These are phyloP conservation scores for Phytophthora pluvialis DNA, from an alignment of 352 stramenopile species.

Conservation along the genomic window DNA sequence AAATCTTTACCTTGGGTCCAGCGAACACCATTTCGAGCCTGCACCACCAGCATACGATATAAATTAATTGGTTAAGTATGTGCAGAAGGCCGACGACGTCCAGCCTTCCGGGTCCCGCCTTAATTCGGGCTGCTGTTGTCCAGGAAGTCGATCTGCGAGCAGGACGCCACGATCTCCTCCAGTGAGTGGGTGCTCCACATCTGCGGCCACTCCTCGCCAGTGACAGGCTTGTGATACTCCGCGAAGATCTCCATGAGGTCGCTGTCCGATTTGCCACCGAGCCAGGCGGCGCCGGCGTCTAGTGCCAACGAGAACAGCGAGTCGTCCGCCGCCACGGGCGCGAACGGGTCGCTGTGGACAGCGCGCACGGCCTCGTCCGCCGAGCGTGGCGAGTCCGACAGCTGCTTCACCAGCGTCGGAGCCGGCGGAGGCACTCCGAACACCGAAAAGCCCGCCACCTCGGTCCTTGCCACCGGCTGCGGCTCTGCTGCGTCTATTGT, in stretches of 20 bases:
- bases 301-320: slow-evolving; percentile 34
- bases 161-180: slow-evolving; percentile 39
- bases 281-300: slow-evolving; percentile 22
- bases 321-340: slow-evolving; percentile 24
- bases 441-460: slow-evolving; percentile 16
- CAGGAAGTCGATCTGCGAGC: slow-evolving; percentile 48
- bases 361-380: slow-evolving; percentile 24
- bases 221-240: slow-evolving; percentile 46
- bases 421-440: slow-evolving; percentile 26
- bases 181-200: slow-evolving; percentile 68
- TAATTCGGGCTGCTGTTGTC: slow-evolving; percentile 3
- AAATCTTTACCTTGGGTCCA: no score
- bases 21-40: not conserved
- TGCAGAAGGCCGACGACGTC: slow-evolving; percentile 18
- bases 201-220: slow-evolving; percentile 35
- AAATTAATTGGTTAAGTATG: slow-evolving; percentile 27
- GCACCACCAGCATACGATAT: slow-evolving; percentile 1
- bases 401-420: slow-evolving; percentile 20
- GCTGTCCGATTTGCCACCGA: slow-evolving; percentile 12
- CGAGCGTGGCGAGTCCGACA: slow-evolving; percentile 45
- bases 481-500: slow-evolving; percentile 3
- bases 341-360: slow-evolving; percentile 33
- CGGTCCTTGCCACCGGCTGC: slow-evolving; percentile 6
- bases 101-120: not conserved
- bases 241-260: slow-evolving; percentile 52